Conservation (phyloP, 2,329 filamentous ascomycete species). For the Pseudogymnoascus sp. region DNA sequence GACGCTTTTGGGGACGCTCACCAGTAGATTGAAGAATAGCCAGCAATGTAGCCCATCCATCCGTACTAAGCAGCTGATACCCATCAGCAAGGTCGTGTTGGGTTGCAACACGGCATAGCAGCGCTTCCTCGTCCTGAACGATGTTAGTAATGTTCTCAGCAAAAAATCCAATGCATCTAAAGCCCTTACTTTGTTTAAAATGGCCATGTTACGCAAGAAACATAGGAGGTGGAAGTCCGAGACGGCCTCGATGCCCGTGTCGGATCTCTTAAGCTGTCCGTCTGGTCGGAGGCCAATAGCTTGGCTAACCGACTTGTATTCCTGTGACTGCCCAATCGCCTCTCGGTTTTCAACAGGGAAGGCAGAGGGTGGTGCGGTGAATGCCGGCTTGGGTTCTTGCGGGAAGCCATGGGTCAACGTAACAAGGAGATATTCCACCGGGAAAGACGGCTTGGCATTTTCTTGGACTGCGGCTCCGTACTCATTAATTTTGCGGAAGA, state of each 20-base stretch:
- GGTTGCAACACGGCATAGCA: slow-evolving; percentile 79
- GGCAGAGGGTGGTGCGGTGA: slow-evolving; percentile 54
- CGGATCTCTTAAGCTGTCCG: slow-evolving; percentile 52
- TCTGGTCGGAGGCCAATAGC: slow-evolving; percentile 55
- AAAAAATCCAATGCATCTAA: slow-evolving; percentile 19
- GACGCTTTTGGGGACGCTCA: slow-evolving; percentile 86
- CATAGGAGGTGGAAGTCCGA: slow-evolving; percentile 94
- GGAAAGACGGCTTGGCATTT: slow-evolving; percentile 93
- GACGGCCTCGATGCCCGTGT: slow-evolving; percentile 58
- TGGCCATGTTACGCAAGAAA: slow-evolving; percentile 73
- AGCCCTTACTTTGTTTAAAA: slow-evolving; percentile 71
- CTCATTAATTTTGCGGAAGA: slow-evolving; percentile 92
- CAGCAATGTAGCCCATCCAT: slow-evolving; percentile 90
- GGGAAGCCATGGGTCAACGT: slow-evolving; percentile 97
- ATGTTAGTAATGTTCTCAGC: slow-evolving; percentile 20
- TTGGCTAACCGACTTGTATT: slow-evolving; percentile 62
- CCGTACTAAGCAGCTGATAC: slow-evolving; percentile 75
- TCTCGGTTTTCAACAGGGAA: slow-evolving; percentile 94
- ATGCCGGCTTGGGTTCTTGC: slow-evolving; percentile 68
- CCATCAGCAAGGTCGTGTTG: slow-evolving; percentile 74
- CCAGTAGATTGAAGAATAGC: slow-evolving; percentile 93
- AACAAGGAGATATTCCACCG: slow-evolving; percentile 91
- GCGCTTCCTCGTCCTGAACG: slow-evolving; percentile 74
- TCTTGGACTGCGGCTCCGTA: slow-evolving; percentile 95
- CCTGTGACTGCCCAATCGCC: slow-evolving; percentile 77